These are phyloP conservation scores for Ceraceosorus guamensis DNA, from an alignment of 1,284 basidiomycete species.

Conservation along the genomic window DNA sequence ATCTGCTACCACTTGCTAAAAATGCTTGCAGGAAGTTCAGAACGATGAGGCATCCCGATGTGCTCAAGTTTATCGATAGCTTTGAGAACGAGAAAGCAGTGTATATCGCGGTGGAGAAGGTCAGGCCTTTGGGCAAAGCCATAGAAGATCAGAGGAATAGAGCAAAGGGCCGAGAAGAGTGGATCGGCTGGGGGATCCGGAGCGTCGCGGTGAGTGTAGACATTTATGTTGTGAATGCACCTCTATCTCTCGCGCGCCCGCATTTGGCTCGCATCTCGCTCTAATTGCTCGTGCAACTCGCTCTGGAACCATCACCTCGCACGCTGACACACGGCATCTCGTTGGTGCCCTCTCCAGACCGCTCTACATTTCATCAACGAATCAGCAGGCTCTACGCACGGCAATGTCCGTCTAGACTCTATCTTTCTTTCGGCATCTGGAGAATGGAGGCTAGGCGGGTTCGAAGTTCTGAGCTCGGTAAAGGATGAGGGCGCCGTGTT, in stretches of 20 bases:
- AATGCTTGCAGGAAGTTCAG: conserved; percentile 86
- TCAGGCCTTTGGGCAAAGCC: conserved; percentile 66
- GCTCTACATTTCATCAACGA: conserved; percentile 88
- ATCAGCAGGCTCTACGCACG: conserved; percentile 60
- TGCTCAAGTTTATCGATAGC: conserved; percentile 79
- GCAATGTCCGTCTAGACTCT: conserved; percentile 68
- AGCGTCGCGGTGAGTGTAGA: conserved; percentile 66
- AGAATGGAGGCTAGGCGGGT: conserved; percentile 93
- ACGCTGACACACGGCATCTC: not conserved
- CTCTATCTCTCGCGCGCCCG: no score
- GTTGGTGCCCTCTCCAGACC: conserved; percentile 55
- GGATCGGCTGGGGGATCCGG: conserved; percentile 88
- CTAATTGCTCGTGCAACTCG: no score
- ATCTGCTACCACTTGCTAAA: conserved; percentile 63
- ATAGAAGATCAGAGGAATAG: conserved; percentile 58
- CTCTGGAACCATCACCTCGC: not conserved
- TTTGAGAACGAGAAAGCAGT: conserved; percentile 79
- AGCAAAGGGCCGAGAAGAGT: conserved; percentile 57
- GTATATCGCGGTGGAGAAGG: conserved; percentile 89
- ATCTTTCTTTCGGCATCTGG: conserved; percentile 76
- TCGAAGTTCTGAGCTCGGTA: conserved; percentile 77
- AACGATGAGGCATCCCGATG: conserved; percentile 85
- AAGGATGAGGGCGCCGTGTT: conserved; percentile 68
- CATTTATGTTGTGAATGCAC: not conserved
- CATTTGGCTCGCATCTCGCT: no score